Base-by-base conservation (phyloP, 441 rosid species). In the Theobroma grandiflorum region DNA sequence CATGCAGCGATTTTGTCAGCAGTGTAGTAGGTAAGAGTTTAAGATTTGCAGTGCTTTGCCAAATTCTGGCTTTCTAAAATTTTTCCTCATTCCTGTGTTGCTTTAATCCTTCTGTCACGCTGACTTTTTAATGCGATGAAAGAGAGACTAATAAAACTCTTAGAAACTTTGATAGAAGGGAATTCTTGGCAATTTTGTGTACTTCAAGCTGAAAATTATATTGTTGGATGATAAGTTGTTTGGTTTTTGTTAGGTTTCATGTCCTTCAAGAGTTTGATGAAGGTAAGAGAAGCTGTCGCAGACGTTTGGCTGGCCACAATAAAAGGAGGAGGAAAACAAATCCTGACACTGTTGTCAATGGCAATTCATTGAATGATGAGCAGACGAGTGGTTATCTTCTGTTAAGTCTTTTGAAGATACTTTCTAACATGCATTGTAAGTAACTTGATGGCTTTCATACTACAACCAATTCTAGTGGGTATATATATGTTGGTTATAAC, bases 1-100 rank as follows among this genome's bases (percentile, higher is more conserved):
- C 55, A 89, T 97, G 99, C 99, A 97, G 89, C 92, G 99, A 64
- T 97, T 97, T 78, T 97, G 99, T 89, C 99, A 97, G 88, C 99
- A 97, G 88, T 97, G 99, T 82, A 97, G 99, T 82, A 87, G 98
- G 99, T 95, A 86, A 82, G 90, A 50, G 37, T 43, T 78, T 53
- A 76, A 50, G 38, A 12, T 7, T 76, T 63, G 20, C 22, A 8
- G 33, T 4, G 3, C 62, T 52, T 76, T 55, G 76, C 16, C 18
- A 22, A 52, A 57, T 43, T 71, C 26, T 63, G 52, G 69, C 38
- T 70, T 61, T 50, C 53, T 15, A 7, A 2, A 53, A 53, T 14
- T 14, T 53, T 53, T 6, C 18, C 20, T 14, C 4, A 45, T 6
- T 8, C 49, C 9, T 45, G 49, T 45, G 49, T 45, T 1, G 11